Evolutionary conservation across 257 asterid genomes (phyloP), one percentile per base, ranked within the genome.

Genomic region (Leptodermis oblonga): DNA sequence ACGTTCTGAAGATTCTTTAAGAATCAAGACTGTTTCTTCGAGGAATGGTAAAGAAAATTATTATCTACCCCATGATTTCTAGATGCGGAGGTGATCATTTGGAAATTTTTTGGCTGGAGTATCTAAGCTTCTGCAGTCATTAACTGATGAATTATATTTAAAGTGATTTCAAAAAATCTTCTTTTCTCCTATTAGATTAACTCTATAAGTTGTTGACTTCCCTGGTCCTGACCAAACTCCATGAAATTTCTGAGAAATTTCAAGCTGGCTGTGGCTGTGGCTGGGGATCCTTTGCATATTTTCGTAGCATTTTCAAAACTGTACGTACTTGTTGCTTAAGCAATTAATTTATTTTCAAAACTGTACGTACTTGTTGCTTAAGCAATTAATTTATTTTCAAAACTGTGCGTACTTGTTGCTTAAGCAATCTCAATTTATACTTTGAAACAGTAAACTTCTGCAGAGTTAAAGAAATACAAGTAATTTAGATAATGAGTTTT

Each of bases 181-280:
- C 45, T 12, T 0, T 39, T 39, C 5, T 39, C 45, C 45, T 1
- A 9, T 39, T 39, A 39, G n/a, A n/a, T n/a, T n/a, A n/a, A n/a
- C n/a, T n/a, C n/a, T n/a, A n/a, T n/a, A n/a, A n/a, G n/a, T n/a
- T 22, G 33, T 54, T 56, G 26, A 28, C 62, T 55, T 2, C 5
- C 60, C 36, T 23, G 36, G 71, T 34, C 31, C 33, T 1, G 36
- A 63, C 1, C 12, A 67, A 22, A 51, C 7, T 23, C 62, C 23
- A 1, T 23, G 31, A 7, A 72, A 17, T 8, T 62, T 62, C 75
- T 59, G 4, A 36, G 75, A 65, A 71, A 18, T n/a, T 62, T 48
- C 75, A 15, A 17, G 39, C 34, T 68, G 25, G 9, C 28, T 9
- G 14, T n/a, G n/a, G n/a, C n/a, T n/a, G n/a, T n/a, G n/a, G n/a